A percentile compares a stretch with the other conserved stretches of the same genome.
phyloP scores from a whole-genome alignment of 1,284 basidiomycete genomes.

The Ganoderma leucocontextum region DNA sequence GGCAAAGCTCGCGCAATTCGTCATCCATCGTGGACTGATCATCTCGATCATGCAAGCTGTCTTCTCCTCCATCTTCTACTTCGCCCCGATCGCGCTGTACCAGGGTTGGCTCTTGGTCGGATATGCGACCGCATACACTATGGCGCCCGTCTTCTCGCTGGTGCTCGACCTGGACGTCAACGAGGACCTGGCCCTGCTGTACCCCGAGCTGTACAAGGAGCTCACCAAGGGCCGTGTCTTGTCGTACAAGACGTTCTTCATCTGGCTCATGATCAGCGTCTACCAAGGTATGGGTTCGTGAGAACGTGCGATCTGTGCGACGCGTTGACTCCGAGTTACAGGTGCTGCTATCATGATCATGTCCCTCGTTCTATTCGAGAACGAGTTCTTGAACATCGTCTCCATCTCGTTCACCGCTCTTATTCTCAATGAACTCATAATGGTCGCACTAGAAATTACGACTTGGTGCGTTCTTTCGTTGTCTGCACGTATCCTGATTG shows the following conservation, averaged over 20 bases:
- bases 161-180: conserved; percentile 97
- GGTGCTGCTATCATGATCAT: conserved; percentile 99
- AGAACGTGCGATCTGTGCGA: neutral
- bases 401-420: conserved; percentile 98
- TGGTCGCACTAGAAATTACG: conserved; percentile 98
- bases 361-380: conserved; percentile 95
- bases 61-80: conserved; percentile 98
- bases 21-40: conserved; percentile 97
- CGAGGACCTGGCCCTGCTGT: conserved; percentile 93
- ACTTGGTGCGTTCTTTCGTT: conserved; percentile 77
- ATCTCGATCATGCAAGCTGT: conserved; percentile 98
- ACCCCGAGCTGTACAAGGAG: conserved; percentile 98
- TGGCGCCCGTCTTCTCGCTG: conserved; percentile 98
- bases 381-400: conserved; percentile 97
- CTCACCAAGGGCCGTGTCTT: conserved; percentile 94
- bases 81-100: conserved; percentile 97
- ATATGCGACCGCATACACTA: conserved; percentile 98
- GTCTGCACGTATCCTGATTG: neutral
- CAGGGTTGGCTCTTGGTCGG: conserved; percentile 99
- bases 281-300: conserved; percentile 82
- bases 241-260: conserved; percentile 97
- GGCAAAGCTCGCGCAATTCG: conserved; percentile 97
- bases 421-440: conserved; percentile 97
- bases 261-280: conserved; percentile 96
- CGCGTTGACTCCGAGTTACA: conserved; percentile 40